These are phyloP conservation scores for Tarenaya hassleriana DNA, from an alignment of 345 rosid species.

Conservation along the genomic window DNA sequence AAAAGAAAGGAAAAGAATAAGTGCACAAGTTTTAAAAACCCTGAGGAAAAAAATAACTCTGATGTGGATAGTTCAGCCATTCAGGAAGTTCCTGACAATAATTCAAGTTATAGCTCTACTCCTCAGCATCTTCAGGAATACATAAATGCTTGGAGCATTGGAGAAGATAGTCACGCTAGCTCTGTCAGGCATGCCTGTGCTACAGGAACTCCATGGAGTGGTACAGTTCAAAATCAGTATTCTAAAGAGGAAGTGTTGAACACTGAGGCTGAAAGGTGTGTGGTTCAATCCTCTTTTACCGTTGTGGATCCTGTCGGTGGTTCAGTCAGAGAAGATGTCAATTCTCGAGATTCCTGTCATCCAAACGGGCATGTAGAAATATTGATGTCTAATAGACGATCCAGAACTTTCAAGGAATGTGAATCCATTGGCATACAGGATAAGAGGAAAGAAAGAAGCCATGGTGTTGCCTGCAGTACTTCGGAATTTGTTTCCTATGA, in stretches of 20 bases:
- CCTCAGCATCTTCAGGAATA: conserved; percentile 34
- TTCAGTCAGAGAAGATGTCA: conserved; percentile 29
- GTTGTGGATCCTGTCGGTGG: conserved; percentile 23
- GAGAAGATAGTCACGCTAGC: conserved; percentile 30
- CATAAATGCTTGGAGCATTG: conserved; percentile 24
- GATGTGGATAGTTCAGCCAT: conserved; percentile 25
- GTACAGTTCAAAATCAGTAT: conserved; percentile 24
- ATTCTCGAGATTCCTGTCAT: conserved; percentile 25
- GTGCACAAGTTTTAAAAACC: conserved; percentile 29
- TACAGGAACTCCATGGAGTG: conserved; percentile 21
- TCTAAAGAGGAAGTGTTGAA: conserved; percentile 25
- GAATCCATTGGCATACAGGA: conserved; percentile 32
- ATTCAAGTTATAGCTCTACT: conserved; percentile 29
- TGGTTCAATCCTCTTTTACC: conserved; percentile 25
- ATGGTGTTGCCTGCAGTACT: conserved; percentile 33
- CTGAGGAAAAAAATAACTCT: conserved; percentile 28
- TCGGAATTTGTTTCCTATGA: conserved; percentile 66
- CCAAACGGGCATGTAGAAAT: conserved; percentile 31
- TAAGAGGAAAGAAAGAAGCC: conserved; percentile 32
- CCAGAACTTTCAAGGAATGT: conserved; percentile 31
- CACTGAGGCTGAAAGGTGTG: conserved; percentile 26
- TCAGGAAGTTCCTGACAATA: conserved; percentile 20
- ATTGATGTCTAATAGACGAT: conserved; percentile 27
- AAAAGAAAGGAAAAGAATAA: conserved; percentile 59
- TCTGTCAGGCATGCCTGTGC: conserved; percentile 23